Conservation (phyloP, 495 filamentous ascomycete species). For the Neurospora intermedia region DNA sequence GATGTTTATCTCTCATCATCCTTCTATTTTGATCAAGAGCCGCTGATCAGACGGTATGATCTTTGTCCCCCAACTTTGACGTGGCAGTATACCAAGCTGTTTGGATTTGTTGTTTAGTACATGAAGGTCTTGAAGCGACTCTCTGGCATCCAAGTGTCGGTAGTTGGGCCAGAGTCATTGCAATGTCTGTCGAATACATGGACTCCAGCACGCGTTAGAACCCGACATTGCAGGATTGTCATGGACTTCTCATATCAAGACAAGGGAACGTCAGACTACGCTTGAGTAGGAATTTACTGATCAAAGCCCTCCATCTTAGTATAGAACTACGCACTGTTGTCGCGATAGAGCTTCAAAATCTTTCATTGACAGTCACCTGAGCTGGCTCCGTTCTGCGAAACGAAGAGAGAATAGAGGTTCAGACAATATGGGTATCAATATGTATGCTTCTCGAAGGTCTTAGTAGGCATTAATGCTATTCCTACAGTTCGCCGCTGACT, state of each 20-base stretch:
- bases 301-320: background rate
- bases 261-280: background rate
- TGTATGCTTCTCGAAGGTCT: background rate
- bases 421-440: background rate
- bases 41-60: too few species aligned
- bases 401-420: background rate
- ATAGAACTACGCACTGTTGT: background rate
- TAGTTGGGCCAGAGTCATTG: background rate
- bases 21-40: too few species aligned
- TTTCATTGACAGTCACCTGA: background rate
- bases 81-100: too few species aligned
- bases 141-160: background rate
- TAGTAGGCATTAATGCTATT: background rate
- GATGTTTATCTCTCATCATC: background rate
- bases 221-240: background rate
- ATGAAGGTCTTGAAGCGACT: background rate
- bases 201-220: background rate
- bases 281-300: background rate
- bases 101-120: background rate
- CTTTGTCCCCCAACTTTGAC: too few species aligned
- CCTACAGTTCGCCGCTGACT: background rate
- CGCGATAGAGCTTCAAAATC: background rate
- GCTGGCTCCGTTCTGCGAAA: background rate
- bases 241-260: background rate
- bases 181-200: background rate